Evolutionary conservation across 2,329 filamentous ascomycete genomes (phyloP).

Genomic region (Penicillium sp.): DNA sequence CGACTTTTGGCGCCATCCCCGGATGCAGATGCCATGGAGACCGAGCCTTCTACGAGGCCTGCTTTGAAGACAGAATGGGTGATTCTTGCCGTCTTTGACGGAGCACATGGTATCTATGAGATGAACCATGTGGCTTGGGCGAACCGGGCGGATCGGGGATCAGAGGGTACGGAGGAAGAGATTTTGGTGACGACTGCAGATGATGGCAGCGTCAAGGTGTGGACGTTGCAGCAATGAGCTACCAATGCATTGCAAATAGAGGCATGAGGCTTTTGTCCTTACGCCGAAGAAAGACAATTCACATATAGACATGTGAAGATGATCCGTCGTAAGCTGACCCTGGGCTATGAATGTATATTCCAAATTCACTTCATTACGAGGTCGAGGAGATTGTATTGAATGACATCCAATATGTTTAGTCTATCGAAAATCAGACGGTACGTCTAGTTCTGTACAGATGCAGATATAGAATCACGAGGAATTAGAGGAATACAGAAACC

Average conservation of each 20-base stretch:
- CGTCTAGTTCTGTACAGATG: constrained; percentile 3
- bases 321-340: not conserved
- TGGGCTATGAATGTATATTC: not conserved
- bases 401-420: constrained; percentile 1
- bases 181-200: constrained; percentile 89
- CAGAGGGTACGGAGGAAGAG: constrained; percentile 58
- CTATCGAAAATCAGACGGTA: not conserved
- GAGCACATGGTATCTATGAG: constrained; percentile 88
- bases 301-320: not conserved
- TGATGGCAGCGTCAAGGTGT: constrained; percentile 82
- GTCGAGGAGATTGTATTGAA: not conserved
- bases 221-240: constrained; percentile 54
- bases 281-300: not conserved
- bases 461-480: not conserved
- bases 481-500: not conserved
- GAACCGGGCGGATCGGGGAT: constrained; percentile 63
- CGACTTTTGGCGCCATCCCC: constrained; percentile 31
- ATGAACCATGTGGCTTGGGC: constrained; percentile 93
- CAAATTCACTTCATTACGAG: not conserved
- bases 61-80: constrained; percentile 61
- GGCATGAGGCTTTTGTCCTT: not conserved
- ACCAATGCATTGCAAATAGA: not conserved
- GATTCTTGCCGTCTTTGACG: constrained; percentile 65
- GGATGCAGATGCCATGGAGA: constrained; percentile 25
- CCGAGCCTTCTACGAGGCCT: constrained; percentile 28